Evolutionary conservation across 2,329 filamentous ascomycete species (phyloP).

Genomic region (Niveomyces coronatus): DNA sequence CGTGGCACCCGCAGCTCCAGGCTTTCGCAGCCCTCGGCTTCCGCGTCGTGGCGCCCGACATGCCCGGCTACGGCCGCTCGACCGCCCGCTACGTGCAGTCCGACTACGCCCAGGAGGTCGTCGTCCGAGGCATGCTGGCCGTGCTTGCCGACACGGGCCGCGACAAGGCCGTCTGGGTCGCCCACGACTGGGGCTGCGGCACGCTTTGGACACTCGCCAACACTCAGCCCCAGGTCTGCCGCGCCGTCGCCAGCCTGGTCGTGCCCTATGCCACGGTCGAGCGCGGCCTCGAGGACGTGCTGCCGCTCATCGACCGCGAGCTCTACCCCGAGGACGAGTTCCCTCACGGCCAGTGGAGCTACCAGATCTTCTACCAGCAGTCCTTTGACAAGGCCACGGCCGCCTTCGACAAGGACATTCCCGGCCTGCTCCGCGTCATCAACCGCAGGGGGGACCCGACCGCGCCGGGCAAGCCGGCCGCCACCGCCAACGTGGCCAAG

Average conservation of each 20-base stretch:
- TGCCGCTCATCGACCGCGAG: conserved; percentile 29
- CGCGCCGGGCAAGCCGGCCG: conserved; percentile 6
- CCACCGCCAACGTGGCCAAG: conserved; percentile 7
- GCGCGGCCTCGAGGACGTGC: conserved; percentile 25
- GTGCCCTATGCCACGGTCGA: conserved; percentile 33
- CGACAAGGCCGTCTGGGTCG: conserved; percentile 32
- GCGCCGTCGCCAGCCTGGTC: conserved; percentile 18
- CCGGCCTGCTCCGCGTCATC: conserved; percentile 11
- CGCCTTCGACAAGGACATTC: conserved; percentile 13
- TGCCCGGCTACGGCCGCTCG: conserved; percentile 22
- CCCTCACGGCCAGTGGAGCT: conserved; percentile 23
- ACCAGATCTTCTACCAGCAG: conserved; percentile 19
- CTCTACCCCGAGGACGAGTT: conserved; percentile 34
- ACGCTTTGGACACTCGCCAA: conserved; percentile 18
- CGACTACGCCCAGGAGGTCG: conserved; percentile 19
- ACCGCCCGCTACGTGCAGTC: conserved; percentile 13
- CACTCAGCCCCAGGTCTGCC: conserved; percentile 18
- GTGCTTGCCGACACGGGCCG: conserved; percentile 19
- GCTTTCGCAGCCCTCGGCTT: conserved; percentile 20
- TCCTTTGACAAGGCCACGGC: conserved; percentile 15
- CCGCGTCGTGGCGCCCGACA: conserved; percentile 21
- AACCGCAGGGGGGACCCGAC: conserved; percentile 3
- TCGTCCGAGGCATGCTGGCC: conserved; percentile 20
- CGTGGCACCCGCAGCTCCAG: conserved; percentile 19
- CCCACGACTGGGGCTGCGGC: conserved; percentile 31